Base-by-base conservation (phyloP, 169 alveolate species). In the Plasmodium falciparum region DNA sequence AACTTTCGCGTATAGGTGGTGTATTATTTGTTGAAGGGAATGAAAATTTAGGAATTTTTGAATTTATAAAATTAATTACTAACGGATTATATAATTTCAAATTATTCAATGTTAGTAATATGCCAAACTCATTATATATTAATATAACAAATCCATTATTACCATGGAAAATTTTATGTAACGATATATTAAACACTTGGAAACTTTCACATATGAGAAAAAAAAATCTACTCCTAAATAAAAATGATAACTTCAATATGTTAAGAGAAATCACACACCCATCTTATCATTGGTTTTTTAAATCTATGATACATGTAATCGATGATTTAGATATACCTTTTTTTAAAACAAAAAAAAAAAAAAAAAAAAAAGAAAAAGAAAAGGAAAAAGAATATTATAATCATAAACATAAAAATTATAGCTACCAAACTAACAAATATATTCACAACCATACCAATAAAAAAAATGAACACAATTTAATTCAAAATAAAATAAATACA, bases 141-240 rank as follows among this genome's bases (percentile, higher is more conserved):
- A 92, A 92, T 43, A 80, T 92, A 13, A 92, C 92, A 43, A 92
- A 89, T 11, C 91, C 95, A 6, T 78, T 92, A 20, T 58, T 92
- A 9, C 95, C 95, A 0, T 92, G 95, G 95, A 92, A 92, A 45
- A 74, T 80, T 33, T 74, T 92, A 50, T 92, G 95, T 66, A 92
- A 92, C 26, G 93, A 92, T 20, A 88, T 92, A 17, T 72, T 88
- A 33, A 90, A 78, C 17, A 69, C 85, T 6, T 92, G 95, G 95
- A 66, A 83, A 22, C 29, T 70, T 3, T 89, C 93, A 0, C 72
- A 88, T 17, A 83, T 88, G 58, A 88, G 93, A 54, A 92, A 92
- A 54, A 83, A 61, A 62, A 88, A 88, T 50, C 73, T 88, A 12
- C 67, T 80, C 13, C 62, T 78, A 15, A 54, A 80, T 43, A n/a